Evolutionary conservation across 495 filamentous ascomycete species (phyloP).

Genomic region (Elasticomyces elasticus): DNA sequence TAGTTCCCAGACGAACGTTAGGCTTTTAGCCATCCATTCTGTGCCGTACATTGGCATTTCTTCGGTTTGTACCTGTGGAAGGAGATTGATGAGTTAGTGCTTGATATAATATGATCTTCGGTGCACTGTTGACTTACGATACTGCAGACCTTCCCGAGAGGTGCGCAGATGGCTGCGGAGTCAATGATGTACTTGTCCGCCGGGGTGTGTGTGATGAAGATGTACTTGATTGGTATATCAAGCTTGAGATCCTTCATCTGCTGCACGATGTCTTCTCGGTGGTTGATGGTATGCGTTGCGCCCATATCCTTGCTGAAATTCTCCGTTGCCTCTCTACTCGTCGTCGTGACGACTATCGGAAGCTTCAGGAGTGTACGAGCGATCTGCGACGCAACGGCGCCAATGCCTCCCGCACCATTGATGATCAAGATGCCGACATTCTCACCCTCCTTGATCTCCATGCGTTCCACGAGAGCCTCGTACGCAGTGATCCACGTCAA

Average conservation of each 20-base stretch:
- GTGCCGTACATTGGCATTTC: constrained; percentile 31
- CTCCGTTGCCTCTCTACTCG: constrained; percentile 26
- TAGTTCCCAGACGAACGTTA: constrained; percentile 31
- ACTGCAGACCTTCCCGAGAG: constrained; percentile 32
- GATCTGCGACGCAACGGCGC: constrained; percentile 22
- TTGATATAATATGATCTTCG: too few species aligned
- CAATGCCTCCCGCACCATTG: constrained; percentile 24
- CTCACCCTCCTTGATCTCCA: constrained; percentile 29
- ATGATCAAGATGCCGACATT: constrained; percentile 28
- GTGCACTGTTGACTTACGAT: too few species aligned
- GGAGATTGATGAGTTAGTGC: too few species aligned
- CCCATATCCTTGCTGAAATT: constrained; percentile 27
- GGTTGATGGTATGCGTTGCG: constrained; percentile 31
- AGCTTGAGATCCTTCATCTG: constrained; percentile 27
- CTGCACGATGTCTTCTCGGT: constrained; percentile 27
- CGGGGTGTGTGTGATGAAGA: constrained; percentile 30
- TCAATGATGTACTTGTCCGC: constrained; percentile 19
- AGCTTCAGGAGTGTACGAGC: constrained; percentile 23
- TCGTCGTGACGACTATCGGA: constrained; percentile 30
- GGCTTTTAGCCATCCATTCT: constrained; percentile 32
- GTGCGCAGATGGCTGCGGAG: constrained; percentile 26
- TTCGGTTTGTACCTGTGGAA: constrained; percentile 12
- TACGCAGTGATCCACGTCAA: constrained; percentile 33
- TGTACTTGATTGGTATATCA: constrained; percentile 28
- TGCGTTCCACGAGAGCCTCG: constrained; percentile 31